Evolutionary conservation across 2,329 filamentous ascomycete genomes (phyloP).

Genomic region (Penicillium sp.): DNA sequence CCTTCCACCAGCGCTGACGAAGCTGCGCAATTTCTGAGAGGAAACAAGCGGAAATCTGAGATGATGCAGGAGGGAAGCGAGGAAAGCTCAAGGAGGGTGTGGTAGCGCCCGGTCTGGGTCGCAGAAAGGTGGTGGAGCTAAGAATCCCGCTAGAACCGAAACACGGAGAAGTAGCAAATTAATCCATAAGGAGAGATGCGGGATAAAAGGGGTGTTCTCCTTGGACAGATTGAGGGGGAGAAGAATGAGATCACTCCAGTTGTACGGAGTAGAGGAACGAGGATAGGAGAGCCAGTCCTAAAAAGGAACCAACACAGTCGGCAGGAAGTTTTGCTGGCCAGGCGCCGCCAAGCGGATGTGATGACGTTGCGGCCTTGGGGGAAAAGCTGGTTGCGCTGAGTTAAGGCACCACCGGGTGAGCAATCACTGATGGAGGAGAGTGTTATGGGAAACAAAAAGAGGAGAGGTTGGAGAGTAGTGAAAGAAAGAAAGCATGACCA

Average conservation of each 20-base stretch:
- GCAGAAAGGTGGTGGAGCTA: slow-evolving; percentile 7
- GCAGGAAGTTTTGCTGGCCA: slow-evolving; percentile 6
- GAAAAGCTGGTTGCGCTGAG: slow-evolving; percentile 3
- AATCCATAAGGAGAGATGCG: slow-evolving; percentile 18
- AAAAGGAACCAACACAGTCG: neutral
- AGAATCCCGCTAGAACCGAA: slow-evolving; percentile 7
- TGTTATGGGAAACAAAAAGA: slow-evolving; percentile 4
- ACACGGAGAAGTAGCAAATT: slow-evolving; percentile 6
- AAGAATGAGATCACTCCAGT: neutral
- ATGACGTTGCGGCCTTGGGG: slow-evolving; percentile 16
- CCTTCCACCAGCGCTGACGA: slow-evolving; percentile 5
- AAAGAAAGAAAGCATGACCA: neutral
- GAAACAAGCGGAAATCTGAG: slow-evolving; percentile 5
- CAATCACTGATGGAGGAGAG: neutral
- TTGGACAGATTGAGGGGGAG: neutral
- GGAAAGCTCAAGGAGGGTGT: slow-evolving; percentile 7
- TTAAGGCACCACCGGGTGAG: neutral
- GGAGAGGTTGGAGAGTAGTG: slow-evolving; percentile 6
- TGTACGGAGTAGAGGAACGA: neutral
- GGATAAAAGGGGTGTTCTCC: slow-evolving; percentile 1
- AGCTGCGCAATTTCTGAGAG: slow-evolving; percentile 8
- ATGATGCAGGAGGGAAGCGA: neutral
- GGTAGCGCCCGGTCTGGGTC: slow-evolving; percentile 12
- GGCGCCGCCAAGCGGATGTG: slow-evolving; percentile 13
- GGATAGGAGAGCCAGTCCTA: neutral